These are phyloP conservation scores for Elongisporangium undulatum DNA, from an alignment of 352 stramenopile genomes.

Conservation along the genomic window DNA sequence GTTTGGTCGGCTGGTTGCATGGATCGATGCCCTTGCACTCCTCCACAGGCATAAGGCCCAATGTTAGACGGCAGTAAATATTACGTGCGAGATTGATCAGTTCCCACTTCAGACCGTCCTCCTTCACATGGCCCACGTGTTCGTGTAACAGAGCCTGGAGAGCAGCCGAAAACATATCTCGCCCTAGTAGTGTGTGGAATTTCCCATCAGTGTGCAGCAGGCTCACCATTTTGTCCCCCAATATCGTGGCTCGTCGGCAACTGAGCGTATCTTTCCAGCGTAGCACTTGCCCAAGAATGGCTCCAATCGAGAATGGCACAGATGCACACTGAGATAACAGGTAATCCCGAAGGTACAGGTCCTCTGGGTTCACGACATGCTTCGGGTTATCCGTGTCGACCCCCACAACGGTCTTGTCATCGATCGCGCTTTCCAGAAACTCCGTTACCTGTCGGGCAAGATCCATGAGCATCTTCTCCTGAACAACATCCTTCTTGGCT, in stretches of 20 bases:
- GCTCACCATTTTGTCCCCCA: constrained; percentile 68
- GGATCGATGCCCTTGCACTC: constrained; percentile 81
- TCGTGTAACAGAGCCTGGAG: constrained; percentile 55
- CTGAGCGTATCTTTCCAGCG: constrained; percentile 73
- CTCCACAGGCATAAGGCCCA: constrained; percentile 62
- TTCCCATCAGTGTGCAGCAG: constrained; percentile 29
- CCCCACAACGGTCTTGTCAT: constrained; percentile 71
- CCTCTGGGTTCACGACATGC: constrained; percentile 59
- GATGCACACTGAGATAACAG: constrained; percentile 39
- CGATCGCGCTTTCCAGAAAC: constrained; percentile 65
- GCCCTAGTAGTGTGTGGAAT: constrained; percentile 42
- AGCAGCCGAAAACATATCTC: constrained; percentile 56
- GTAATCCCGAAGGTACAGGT: constrained; percentile 56
- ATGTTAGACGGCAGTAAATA: constrained; percentile 68
- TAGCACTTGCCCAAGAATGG: constrained; percentile 53
- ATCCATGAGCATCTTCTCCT: constrained; percentile 73
- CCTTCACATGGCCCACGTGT: constrained; percentile 59
- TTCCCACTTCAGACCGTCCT: constrained; percentile 81
- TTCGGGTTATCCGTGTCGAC: constrained; percentile 71
- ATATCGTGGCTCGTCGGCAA: constrained; percentile 48
- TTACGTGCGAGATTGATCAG: constrained; percentile 82
- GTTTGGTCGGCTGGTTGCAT: constrained; percentile 61
- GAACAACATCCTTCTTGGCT: constrained; percentile 58
- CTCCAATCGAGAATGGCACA: constrained; percentile 45
- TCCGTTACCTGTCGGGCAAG: constrained; percentile 63